phyloP scores from a whole-genome alignment of 2,329 filamentous ascomycete genomes.

The Cercospora canescens region DNA sequence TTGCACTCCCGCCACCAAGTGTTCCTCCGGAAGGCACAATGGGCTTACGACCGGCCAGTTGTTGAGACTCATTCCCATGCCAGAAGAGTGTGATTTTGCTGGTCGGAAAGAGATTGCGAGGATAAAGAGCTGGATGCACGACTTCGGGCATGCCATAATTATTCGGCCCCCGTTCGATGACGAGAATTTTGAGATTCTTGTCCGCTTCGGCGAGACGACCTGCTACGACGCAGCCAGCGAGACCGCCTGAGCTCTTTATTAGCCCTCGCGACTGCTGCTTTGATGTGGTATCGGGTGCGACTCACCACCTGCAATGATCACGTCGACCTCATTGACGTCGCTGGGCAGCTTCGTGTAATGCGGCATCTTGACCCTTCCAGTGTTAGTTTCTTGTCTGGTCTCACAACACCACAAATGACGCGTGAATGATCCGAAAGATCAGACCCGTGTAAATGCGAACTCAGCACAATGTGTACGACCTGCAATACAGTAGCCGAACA shows the following conservation, averaged over 20 bases:
- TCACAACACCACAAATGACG: background rate
- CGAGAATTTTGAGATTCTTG: constrained; percentile 50
- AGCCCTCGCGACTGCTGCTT: background rate
- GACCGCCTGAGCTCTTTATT: constrained; percentile 41
- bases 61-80: constrained; percentile 46
- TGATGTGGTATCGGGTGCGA: background rate
- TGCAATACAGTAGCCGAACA: background rate
- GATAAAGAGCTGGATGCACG: constrained; percentile 54
- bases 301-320: constrained; percentile 24
- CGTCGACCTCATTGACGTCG: constrained; percentile 19
- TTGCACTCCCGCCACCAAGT: constrained; percentile 59
- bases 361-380: constrained; percentile 12
- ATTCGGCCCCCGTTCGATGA: constrained; percentile 57
- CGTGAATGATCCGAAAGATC: background rate
- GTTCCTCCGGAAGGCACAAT: constrained; percentile 50
- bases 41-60: constrained; percentile 49
- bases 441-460: background rate
- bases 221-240: constrained; percentile 53
- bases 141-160: constrained; percentile 54
- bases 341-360: constrained; percentile 19
- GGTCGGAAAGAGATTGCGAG: constrained; percentile 49
- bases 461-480: background rate
- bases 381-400: background rate
- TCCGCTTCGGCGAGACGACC: constrained; percentile 53
- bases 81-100: constrained; percentile 56